Evolutionary conservation across 768 basidiomycete species (phyloP), one percentile per base, ranked within the genome.

Genomic region (Serendipita sp.): DNA sequence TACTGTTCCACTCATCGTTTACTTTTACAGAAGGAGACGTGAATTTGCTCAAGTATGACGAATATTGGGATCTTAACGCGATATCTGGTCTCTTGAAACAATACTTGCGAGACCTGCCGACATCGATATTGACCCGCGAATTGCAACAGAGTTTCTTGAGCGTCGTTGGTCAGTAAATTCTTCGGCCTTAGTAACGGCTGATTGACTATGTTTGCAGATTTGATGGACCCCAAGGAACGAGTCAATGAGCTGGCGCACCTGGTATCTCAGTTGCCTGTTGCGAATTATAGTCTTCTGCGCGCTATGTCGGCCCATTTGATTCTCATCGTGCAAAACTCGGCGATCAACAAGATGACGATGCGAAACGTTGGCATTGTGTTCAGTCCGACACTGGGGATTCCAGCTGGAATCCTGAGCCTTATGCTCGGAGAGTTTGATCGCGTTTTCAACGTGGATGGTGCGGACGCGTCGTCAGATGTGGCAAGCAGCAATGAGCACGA

Each of bases 361-460:
- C 85, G 95, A 52, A 99, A 99, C 72, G 91, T 99, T 31, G 94
- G 95, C 16, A 98, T 99, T 66, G 95, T 98, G 27, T 97, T 98
- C 76, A 94, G 92, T 68, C 96, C 96, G 1, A 98, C 96, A 0
- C 78, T 99, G 11, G 93, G 92, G 48, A 96, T 99, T 69, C 95
- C 95, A n/a, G 95, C 95, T 2, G 91, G 91, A 4, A 89, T 97
- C 46, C 94, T 98, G 74, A 92, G 90, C 70, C 76, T 96, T 67
- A 91, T 98, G 85, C 81, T 98, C 34, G 86, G 84, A 64, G 91
- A 96, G 72, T 97, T 94, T 75, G 91, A 90, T 68, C 82, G 85
- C 15, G 92, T 95, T 23, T 96, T 96, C 78, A 92, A 91, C 69
- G 90, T 91, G 62, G 84, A 81, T 67, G 68, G 64, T 1, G 34